Base-by-base conservation (phyloP, 78 protist genomes). In the Emiliania huxleyi region DNA sequence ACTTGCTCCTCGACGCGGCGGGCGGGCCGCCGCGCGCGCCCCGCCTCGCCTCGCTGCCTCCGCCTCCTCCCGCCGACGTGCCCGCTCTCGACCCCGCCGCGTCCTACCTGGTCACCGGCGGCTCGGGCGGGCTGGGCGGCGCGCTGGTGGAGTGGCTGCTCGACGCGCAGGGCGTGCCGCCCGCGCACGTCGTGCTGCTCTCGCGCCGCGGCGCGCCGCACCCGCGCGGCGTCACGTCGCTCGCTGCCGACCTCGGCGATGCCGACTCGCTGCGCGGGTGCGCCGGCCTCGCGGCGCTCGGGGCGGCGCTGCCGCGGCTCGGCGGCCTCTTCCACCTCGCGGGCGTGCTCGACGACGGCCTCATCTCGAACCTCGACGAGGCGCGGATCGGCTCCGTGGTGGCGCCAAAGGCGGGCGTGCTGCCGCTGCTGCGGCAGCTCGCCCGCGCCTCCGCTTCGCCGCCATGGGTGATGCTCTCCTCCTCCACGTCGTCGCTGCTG, bases 321-420 rank as follows among this genome's bases (percentile, higher is more conserved):
- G 69, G 69, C n/a, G 93, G 93, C 52, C 44, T 93, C 69, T 71
- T 75, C 91, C 95, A 93, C 92, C 6, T 55, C 21, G 95, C 95
- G 8, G 95, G 95, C 38, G 93, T 90, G 69, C 71, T 93, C 52
- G 62, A 83, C 37, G 93, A 90, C 71, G 81, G 69, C 29, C 87
- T 52, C 35, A 56, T 93, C 62, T 0, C 21, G 6, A 37, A 37
- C 71, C 19, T 55, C 56, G 40, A 12, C 48, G 93, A 18, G 23
- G 84, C 0, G 18, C 42, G 35, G 19, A 0, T 55, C 49, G 35
- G 1, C 29, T 0, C 49, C 43, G 43, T 6, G n/a, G 84, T 81
- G 45, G 37, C 25, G 75, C 94, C 91, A 29, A 75, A 90, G 26
- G 75, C 48, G 33, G 62, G n/a, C 35, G 73, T 62, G 40, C 69